phyloP scores from a whole-genome alignment of 805 yeast species.

The Myxozyma geophila region DNA sequence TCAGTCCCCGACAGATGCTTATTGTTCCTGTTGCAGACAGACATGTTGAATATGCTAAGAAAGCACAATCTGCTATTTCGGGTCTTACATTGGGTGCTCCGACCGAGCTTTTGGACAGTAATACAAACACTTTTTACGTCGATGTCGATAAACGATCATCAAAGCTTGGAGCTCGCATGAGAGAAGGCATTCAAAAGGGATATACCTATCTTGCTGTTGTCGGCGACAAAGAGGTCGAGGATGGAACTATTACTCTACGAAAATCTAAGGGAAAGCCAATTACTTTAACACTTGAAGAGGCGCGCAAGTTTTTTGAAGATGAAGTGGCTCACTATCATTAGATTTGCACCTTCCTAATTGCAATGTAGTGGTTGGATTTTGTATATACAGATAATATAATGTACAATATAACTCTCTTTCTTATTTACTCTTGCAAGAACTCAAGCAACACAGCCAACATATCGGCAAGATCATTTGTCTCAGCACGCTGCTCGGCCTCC shows the following conservation, averaged over 20 bases:
- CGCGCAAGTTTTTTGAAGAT: slow-evolving; percentile 11
- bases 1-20: slow-evolving; percentile 87
- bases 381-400: not conserved
- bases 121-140: slow-evolving; percentile 65
- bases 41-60: slow-evolving; percentile 58
- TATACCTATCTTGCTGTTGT: slow-evolving; percentile 81
- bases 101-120: slow-evolving; percentile 57
- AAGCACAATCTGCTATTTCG: slow-evolving; percentile 52
- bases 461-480: slow-evolving; percentile 30
- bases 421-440: slow-evolving; percentile 10
- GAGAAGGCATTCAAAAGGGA: slow-evolving; percentile 74
- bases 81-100: slow-evolving; percentile 42
- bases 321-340: slow-evolving; percentile 16
- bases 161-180: slow-evolving; percentile 78
- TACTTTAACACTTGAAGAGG: slow-evolving; percentile 16
- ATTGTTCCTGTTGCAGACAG: slow-evolving; percentile 75
- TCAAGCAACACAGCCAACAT: slow-evolving; percentile 33
- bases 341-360: too few relatives aligned
- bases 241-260: slow-evolving; percentile 66
- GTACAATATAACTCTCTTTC: not conserved
- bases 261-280: slow-evolving; percentile 53
- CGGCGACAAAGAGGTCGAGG: slow-evolving; percentile 80
- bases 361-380: not conserved
- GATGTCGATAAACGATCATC: slow-evolving; percentile 77
- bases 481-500: slow-evolving; percentile 24